These are phyloP conservation scores for Ilex asprella DNA, from an alignment of 257 asterid species.

Conservation along the genomic window DNA sequence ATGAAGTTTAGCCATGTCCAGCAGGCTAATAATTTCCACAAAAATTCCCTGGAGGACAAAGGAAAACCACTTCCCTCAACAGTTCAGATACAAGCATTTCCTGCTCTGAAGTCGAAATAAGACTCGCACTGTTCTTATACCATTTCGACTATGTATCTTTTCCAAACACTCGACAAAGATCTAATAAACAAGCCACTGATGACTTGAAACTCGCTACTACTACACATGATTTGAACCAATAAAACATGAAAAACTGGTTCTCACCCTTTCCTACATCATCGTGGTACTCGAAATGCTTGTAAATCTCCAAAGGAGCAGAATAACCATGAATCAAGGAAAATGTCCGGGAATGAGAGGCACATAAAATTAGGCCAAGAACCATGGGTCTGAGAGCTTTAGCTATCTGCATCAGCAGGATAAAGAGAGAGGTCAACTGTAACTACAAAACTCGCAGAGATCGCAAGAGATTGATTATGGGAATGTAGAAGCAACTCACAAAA, in stretches of 20 bases:
- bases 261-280: slow-evolving; percentile 79
- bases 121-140: too few species aligned
- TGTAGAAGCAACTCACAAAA: slow-evolving; percentile 36
- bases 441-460: slow-evolving; percentile 13
- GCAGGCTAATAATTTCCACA: too few species aligned
- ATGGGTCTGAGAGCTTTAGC: slow-evolving; percentile 74
- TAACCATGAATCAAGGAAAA: slow-evolving; percentile 91
- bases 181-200: too few species aligned
- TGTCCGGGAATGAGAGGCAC: slow-evolving; percentile 88
- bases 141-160: too few species aligned
- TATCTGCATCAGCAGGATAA: slow-evolving; percentile 41
- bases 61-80: too few species aligned
- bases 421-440: slow-evolving; percentile 24
- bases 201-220: too few species aligned
- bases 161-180: too few species aligned
- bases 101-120: too few species aligned
- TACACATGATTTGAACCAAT: too few species aligned
- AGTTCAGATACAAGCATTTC: too few species aligned
- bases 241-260: neutral
- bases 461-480: slow-evolving; percentile 6
- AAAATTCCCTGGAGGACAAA: too few species aligned
- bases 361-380: slow-evolving; percentile 78
- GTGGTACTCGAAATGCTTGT: slow-evolving; percentile 95
- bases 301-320: slow-evolving; percentile 89
- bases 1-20: too few species aligned